phyloP scores from a whole-genome alignment of 495 filamentous ascomycete species.

The Darksidea phi region DNA sequence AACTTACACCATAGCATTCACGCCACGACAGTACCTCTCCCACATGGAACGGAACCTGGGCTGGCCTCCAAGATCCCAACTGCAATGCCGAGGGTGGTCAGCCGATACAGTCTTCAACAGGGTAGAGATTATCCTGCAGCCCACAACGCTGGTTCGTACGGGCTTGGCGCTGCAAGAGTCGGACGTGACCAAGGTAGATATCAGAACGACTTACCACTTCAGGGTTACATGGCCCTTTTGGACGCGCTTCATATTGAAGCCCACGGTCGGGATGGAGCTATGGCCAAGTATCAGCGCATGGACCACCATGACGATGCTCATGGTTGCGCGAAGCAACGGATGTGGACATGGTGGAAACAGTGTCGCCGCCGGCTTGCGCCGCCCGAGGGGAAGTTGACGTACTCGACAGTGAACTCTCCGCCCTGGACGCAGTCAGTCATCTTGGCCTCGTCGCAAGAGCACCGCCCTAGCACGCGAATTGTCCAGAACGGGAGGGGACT shows the following conservation, averaged over 20 bases:
- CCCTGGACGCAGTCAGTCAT: conserved; percentile 61
- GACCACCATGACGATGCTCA: conserved; percentile 9
- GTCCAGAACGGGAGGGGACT: conserved; percentile 43
- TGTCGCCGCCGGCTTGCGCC: conserved; percentile 18
- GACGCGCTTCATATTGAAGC: conserved; percentile 98
- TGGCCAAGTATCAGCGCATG: conserved; percentile 41
- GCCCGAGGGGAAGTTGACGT: conserved; percentile 51
- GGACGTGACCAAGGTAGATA: conserved; percentile 25
- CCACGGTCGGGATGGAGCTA: conserved; percentile 97
- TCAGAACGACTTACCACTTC: conserved; percentile 68
- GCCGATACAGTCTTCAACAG: conserved; percentile 15
- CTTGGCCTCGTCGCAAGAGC: conserved; percentile 13
- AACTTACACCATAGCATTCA: conserved; percentile 90
- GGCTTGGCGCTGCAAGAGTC: conserved; percentile 22
- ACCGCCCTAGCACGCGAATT: conserved; percentile 28
- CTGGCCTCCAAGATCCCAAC: conserved; percentile 97
- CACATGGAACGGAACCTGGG: conserved; percentile 98
- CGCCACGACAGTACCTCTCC: conserved; percentile 96
- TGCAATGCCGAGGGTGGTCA: conserved; percentile 41
- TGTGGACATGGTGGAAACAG: conserved; percentile 22
- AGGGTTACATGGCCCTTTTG: conserved; percentile 98
- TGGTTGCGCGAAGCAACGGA: conserved; percentile 16
- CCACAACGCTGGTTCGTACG: conserved; percentile 21
- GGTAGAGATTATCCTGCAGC: conserved; percentile 17
- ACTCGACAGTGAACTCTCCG: conserved; percentile 99